Evolutionary conservation across 306 rosid genomes (phyloP).

Genomic region (Carpinus viminea): DNA sequence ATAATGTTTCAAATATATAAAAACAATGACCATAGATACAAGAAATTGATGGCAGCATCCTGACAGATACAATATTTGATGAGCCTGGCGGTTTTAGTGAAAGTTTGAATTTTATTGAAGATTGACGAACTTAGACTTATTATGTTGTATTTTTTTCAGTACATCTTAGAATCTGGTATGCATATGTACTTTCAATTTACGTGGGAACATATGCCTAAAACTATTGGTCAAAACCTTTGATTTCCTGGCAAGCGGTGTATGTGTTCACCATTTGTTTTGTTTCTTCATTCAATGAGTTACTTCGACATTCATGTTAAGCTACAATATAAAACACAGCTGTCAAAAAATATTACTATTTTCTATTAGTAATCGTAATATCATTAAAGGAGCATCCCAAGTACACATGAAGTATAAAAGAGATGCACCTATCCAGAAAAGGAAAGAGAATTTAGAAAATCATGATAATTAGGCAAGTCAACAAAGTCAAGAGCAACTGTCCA

Average conservation of each 20-base stretch:
- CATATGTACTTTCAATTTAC: background rate
- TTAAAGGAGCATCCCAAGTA: too few relatives aligned
- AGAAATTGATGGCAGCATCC: background rate
- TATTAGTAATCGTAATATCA: too few relatives aligned
- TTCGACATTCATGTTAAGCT: too few relatives aligned
- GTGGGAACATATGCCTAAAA: conserved; percentile 1
- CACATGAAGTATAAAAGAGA: too few relatives aligned
- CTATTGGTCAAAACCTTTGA: background rate
- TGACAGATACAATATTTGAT: background rate
- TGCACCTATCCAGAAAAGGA: too few relatives aligned
- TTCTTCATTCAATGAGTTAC: too few relatives aligned
- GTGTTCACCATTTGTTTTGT: too few relatives aligned
- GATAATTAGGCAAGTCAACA: too few relatives aligned
- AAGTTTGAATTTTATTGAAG: background rate
- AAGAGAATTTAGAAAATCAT: too few relatives aligned
- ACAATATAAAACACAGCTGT: too few relatives aligned
- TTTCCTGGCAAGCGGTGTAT: background rate
- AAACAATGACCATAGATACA: background rate
- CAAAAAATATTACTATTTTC: too few relatives aligned
- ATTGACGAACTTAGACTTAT: background rate
- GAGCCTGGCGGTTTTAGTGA: background rate
- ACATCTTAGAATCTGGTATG: background rate
- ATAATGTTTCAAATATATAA: background rate
- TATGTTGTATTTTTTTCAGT: background rate
- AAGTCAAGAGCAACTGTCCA: too few relatives aligned